phyloP scores from a whole-genome alignment of 2,329 filamentous ascomycete species.

The Phaeophleospora eucalypticola region DNA sequence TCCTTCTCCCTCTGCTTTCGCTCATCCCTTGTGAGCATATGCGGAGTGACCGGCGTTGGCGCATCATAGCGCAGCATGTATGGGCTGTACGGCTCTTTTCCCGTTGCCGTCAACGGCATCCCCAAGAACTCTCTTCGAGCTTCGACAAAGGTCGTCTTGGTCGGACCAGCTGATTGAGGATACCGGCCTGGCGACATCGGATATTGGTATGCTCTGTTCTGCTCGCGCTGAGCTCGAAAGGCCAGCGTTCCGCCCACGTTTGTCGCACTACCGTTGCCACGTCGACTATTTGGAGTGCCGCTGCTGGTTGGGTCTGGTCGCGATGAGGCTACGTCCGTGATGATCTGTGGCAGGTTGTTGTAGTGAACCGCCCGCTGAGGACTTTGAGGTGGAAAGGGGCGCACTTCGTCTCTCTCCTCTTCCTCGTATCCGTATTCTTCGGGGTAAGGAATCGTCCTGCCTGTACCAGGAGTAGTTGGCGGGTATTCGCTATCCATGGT shows the following conservation, averaged over 20 bases:
- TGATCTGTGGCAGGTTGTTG: conserved; percentile 13
- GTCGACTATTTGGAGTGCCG: conserved; percentile 4
- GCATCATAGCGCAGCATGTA: conserved; percentile 58
- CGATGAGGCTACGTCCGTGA: conserved; percentile 16
- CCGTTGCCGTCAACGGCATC: conserved; percentile 44
- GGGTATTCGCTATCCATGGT: conserved; percentile 29
- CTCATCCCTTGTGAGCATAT: conserved; percentile 64
- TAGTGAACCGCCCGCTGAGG: conserved; percentile 20
- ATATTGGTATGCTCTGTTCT: background rate
- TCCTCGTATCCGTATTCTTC: conserved; percentile 20
- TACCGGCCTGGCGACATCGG: background rate
- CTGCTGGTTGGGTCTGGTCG: conserved; percentile 13
- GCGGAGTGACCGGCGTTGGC: conserved; percentile 64
- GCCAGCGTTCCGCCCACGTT: background rate
- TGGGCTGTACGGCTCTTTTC: conserved; percentile 65
- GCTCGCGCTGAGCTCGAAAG: background rate
- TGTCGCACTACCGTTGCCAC: background rate
- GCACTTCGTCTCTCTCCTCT: conserved; percentile 23
- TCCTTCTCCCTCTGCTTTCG: conserved; percentile 64
- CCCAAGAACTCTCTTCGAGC: background rate
- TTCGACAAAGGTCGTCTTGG: background rate
- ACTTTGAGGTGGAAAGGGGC: conserved; percentile 24
- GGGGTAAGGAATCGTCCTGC: conserved; percentile 15
- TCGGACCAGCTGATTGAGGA: background rate
- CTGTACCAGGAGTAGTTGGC: conserved; percentile 32